Conservation (phyloP, 768 basidiomycete genomes). For the Hygrophorus pudorinus region DNA sequence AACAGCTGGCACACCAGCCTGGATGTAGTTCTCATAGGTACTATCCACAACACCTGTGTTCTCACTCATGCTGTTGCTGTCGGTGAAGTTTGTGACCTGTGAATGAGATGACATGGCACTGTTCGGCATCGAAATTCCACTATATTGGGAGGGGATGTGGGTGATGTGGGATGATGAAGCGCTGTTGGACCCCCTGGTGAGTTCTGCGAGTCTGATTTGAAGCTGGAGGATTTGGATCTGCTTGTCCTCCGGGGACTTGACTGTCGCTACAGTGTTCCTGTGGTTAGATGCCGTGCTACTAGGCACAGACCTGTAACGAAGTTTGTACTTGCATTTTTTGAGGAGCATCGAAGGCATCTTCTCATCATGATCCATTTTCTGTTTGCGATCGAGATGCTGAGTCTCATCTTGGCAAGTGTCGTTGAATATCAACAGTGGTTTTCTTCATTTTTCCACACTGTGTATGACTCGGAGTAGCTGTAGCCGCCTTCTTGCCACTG, state of each 20-base stretch:
- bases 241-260: not conserved
- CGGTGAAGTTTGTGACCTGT: not conserved
- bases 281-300: not conserved
- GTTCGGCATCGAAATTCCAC: not conserved
- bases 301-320: not conserved
- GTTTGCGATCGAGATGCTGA: not conserved
- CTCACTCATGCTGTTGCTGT: too few species aligned
- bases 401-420: constrained; percentile 1
- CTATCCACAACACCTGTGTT: too few species aligned
- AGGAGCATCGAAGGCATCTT: not conserved
- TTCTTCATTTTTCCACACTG: not conserved
- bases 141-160: not conserved
- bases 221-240: not conserved
- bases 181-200: not conserved
- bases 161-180: not conserved
- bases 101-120: not conserved
- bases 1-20: too few species aligned
- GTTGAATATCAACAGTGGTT: not conserved
- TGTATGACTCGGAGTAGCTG: too few species aligned
- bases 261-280: not conserved
- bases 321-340: constrained; percentile 1
- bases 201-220: not conserved
- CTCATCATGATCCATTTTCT: not conserved
- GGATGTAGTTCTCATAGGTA: too few species aligned
- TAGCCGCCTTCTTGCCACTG: not conserved